Evolutionary conservation across 805 yeast genomes (phyloP), one percentile per base, ranked within the genome.

Genomic region (Candida golubevii): DNA sequence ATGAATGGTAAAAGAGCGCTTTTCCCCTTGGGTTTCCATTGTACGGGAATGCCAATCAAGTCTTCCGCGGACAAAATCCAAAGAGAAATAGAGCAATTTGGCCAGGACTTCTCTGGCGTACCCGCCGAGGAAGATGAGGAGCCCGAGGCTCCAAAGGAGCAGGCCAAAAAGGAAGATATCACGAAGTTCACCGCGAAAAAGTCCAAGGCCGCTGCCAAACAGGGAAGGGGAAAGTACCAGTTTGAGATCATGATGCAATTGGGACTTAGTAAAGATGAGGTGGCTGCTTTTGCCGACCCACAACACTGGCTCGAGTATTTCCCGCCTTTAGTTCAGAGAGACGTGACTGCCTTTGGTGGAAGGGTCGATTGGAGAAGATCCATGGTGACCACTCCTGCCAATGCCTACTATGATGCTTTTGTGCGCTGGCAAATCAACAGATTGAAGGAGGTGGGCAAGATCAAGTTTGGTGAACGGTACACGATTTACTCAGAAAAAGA

Each of bases 281-380:
- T 93, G 44, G 73, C 77, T 57, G 84, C 86, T 58, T 93, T 93
- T 62, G 93, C 98, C 40, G 95, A 93, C 61, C 83, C 97, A n/a
- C 72, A 75, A 53, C 77, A 89, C 69, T 93, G 99, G 98, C 78
- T 93, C 50, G 70, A 79, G 49, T 86, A 77, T 66, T 93, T 93
- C 84, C 98, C 99, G 49, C 95, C 95, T 40, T 72, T 86, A 57
- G 87, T 90, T 62, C 79, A 87, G 69, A 69, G 70, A 36, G 93
- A 91, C 66, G 93, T 95, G 60, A 74, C 79, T 48, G 65, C 72
- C 23, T 78, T 93, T 53, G 99, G 99, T 61, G 86, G 95, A 38
- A 83, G 97, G 66, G 88, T 93, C 51, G 99, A 93, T 70, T 93
- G 99, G 99, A 83, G 99, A 74, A 83, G 99, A 66, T 86, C 96